Conservation (phyloP, 2,329 filamentous ascomycete genomes). For the Trichoderma sp. region DNA sequence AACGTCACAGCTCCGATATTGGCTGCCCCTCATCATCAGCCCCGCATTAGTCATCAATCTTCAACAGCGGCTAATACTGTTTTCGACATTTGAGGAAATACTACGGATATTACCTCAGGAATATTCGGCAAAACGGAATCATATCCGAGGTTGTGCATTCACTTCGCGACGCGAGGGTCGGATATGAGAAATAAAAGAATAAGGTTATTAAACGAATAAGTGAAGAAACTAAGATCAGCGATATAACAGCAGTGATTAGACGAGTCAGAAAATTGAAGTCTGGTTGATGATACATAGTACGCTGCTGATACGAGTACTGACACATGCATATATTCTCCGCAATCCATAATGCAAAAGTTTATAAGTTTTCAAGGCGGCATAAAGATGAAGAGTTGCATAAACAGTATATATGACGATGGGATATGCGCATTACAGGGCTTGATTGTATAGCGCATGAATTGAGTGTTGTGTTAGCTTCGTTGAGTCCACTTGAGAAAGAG, state of each 20-base stretch:
- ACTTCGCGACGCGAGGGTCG: background rate
- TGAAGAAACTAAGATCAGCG: background rate
- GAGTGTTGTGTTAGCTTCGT: background rate
- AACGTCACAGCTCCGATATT: background rate
- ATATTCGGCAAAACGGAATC: background rate
- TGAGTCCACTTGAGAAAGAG: background rate
- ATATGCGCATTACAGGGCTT: background rate
- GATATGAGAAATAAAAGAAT: background rate
- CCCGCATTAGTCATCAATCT: constrained; percentile 10
- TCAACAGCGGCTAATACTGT: background rate
- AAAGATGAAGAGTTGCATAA: background rate
- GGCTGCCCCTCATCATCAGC: background rate
- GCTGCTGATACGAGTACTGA: too few species aligned
- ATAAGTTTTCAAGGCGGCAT: background rate
- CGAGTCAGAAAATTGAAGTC: background rate
- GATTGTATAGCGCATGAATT: background rate
- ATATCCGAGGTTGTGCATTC: background rate
- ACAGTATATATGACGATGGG: background rate
- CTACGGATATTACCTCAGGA: background rate
- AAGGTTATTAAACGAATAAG: background rate
- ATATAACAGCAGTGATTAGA: background rate
- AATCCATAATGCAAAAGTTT: background rate
- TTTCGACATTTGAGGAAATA: background rate
- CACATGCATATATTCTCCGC: background rate
- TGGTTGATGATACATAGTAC: too few species aligned